phyloP scores from a whole-genome alignment of 495 filamentous ascomycete species.

The Trichoderma reesei region DNA sequence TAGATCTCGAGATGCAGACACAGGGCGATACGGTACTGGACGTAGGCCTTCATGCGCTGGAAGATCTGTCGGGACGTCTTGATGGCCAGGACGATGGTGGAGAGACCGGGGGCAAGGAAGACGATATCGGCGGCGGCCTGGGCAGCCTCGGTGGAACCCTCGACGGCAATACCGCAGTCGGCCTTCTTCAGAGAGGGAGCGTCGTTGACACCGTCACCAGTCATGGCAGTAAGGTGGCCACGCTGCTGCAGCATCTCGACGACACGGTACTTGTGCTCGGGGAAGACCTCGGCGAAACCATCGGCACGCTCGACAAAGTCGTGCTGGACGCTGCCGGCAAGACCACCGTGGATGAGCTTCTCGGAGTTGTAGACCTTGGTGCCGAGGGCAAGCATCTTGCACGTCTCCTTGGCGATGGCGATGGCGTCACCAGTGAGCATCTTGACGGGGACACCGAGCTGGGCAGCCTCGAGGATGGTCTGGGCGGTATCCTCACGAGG shows the following conservation, averaged over 20 bases:
- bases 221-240: conserved; percentile 95
- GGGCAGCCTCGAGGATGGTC: conserved; percentile 82
- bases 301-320: conserved; percentile 92
- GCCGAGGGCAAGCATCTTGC: conserved; percentile 77
- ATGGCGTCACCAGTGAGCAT: conserved; percentile 96
- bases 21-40: conserved; percentile 89
- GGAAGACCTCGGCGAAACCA: conserved; percentile 93
- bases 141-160: conserved; percentile 86
- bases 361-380: conserved; percentile 93
- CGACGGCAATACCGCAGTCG: conserved; percentile 87
- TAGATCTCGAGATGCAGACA: conserved; percentile 85
- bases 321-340: conserved; percentile 83
- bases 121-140: conserved; percentile 91
- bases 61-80: conserved; percentile 94
- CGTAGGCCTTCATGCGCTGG: conserved; percentile 94
- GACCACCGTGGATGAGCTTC: conserved; percentile 69
- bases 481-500: conserved; percentile 84
- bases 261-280: conserved; percentile 96
- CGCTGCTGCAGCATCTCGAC: conserved; percentile 95
- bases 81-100: conserved; percentile 84
- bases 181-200: conserved; percentile 94
- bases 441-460: conserved; percentile 80
- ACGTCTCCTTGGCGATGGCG: conserved; percentile 85
- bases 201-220: conserved; percentile 96
- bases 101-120: conserved; percentile 82